Evolutionary conservation across 148 eudicot genomes (phyloP), one percentile per base, ranked within the genome.

Genomic region (Chenopodium berlandieri): DNA sequence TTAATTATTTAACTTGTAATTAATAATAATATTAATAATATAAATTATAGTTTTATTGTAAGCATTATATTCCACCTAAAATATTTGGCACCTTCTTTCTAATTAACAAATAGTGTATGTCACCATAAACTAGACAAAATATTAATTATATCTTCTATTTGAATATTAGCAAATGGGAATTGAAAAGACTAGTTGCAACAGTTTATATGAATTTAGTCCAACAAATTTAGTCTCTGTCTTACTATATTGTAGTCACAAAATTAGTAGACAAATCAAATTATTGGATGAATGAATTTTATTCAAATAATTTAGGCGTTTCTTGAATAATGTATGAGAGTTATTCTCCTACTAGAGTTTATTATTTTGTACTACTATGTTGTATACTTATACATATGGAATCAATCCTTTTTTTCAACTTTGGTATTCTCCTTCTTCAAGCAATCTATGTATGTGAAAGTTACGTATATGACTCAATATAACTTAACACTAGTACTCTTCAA

Each of bases 1-100:
- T 75, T 85, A 75, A 81, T 37, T 52, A 52, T 17, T 56, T 56
- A 17, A 56, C 62, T 3, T 56, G 17, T 14, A 56, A 50, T 48
- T 9, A 48, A 50, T 46, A 46, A 2, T 46, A 46, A 46, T 50
- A 50, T 9, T 10, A 48, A 48, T 48, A 48, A 48, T 50, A 50
- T 50, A 50, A 50, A 11, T 3, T 11, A 50, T 50, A 11, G 54
- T 50, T 50, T 50, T 11, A 50, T 50, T 40, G 63, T 70, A 34
- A 60, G 76, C 78, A 76, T 84, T 81, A 84, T 77, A 76, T 71
- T 84, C 86, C 44, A 76, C 79, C 83, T 27, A 71, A 80, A 76
- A 12, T 65, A 62, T 78, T 37, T 73, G 86, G 83, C 77, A 76
- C 77, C 73, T 40, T 73, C 78, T 34, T 80, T 76, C 78, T 23